Evolutionary conservation across 106 monocot genomes (phyloP).

Genomic region (Apostasia ramifera): DNA sequence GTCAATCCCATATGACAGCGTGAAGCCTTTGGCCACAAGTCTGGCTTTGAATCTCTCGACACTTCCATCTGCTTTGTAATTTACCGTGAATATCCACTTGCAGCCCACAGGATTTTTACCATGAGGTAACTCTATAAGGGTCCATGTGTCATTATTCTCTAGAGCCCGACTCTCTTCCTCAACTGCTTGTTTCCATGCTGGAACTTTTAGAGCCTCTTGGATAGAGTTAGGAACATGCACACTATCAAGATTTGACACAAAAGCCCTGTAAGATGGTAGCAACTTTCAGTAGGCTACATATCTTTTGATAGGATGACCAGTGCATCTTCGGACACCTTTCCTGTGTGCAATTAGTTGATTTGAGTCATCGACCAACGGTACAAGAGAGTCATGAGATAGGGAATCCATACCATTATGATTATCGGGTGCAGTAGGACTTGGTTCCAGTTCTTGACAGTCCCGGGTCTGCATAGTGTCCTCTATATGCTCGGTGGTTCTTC

Average conservation of each 20-base stretch:
- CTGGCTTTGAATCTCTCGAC: slow-evolving; percentile 2
- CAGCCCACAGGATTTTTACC: background rate
- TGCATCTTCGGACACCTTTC: background rate
- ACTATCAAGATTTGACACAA: background rate
- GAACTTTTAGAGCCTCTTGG: no score
- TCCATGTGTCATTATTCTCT: no score
- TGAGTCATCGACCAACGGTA: no score
- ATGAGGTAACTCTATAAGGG: background rate
- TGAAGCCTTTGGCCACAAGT: slow-evolving; percentile 1
- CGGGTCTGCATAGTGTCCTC: background rate
- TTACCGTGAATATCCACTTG: no score
- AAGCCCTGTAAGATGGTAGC: background rate
- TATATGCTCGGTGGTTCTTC: background rate
- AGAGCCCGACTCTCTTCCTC: background rate
- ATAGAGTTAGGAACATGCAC: background rate
- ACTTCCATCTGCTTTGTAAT: slow-evolving; percentile 1
- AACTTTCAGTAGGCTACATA: background rate
- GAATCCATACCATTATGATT: background rate
- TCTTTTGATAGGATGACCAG: background rate
- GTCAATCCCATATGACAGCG: slow-evolving; percentile 3
- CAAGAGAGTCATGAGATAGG: background rate
- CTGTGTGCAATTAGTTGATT: no score
- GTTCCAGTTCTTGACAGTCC: background rate
- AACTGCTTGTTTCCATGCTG: slow-evolving; percentile 3
- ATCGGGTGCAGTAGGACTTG: background rate